Evolutionary conservation across 2,329 filamentous ascomycete species (phyloP).

Genomic region (Stachybotrys elegans): DNA sequence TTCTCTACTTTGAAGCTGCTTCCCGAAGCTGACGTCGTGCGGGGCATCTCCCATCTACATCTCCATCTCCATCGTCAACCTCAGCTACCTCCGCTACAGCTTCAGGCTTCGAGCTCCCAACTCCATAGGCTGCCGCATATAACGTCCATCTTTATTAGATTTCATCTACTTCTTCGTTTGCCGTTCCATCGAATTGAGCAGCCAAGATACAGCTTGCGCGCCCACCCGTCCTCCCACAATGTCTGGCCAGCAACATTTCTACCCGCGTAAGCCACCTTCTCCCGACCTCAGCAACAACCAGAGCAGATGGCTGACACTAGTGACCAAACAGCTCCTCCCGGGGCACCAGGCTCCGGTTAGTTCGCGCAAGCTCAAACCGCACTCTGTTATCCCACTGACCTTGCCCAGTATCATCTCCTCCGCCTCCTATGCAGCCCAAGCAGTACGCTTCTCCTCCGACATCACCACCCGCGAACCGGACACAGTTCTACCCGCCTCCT

Average conservation of each 20-base stretch:
- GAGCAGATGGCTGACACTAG: conserved; percentile 8
- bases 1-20: too few relatives aligned
- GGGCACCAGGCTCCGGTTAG: conserved; percentile 26
- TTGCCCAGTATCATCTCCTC: conserved; percentile 7
- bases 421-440: conserved; percentile 23
- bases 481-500: conserved; percentile 41
- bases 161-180: too few relatives aligned
- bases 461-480: conserved; percentile 40
- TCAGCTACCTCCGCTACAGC: too few relatives aligned
- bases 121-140: too few relatives aligned
- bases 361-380: conserved; percentile 4
- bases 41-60: too few relatives aligned
- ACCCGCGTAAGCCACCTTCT: conserved; percentile 19
- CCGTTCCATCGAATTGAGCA: too few relatives aligned
- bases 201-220: too few relatives aligned
- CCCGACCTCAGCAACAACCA: background rate
- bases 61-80: too few relatives aligned
- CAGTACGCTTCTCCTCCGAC: conserved; percentile 42
- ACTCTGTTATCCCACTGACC: conserved; percentile 8
- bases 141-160: too few relatives aligned
- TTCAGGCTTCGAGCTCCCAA: too few relatives aligned
- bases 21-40: too few relatives aligned
- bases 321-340: conserved; percentile 33
- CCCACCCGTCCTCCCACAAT: conserved; percentile 26
- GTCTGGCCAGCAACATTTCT: conserved; percentile 37